These are phyloP conservation scores for Gorgonomyces haynaldii DNA, from an alignment of 192 early-diverging fungal species.

Conservation along the genomic window DNA sequence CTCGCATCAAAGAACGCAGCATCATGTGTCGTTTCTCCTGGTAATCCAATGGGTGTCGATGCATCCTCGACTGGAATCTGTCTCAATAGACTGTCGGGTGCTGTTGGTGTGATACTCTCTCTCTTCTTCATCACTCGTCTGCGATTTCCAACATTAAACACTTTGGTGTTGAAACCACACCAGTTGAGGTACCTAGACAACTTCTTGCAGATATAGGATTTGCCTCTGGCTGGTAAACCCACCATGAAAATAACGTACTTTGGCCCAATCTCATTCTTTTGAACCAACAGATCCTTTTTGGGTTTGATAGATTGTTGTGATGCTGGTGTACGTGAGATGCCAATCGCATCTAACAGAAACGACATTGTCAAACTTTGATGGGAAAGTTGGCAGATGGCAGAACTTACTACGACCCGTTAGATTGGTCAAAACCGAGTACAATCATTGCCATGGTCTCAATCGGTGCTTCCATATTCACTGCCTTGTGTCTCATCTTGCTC, in stretches of 20 bases:
- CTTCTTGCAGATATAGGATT: slow-evolving; percentile 87
- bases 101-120: background rate
- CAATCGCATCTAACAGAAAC: too few relatives aligned
- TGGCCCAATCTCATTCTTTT: slow-evolving; percentile 66
- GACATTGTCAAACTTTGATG: too few relatives aligned
- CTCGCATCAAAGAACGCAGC: slow-evolving; percentile 88
- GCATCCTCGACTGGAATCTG: slow-evolving; percentile 4
- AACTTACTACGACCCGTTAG: too few relatives aligned
- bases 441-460: too few relatives aligned
- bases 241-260: slow-evolving; percentile 94
- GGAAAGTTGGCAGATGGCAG: too few relatives aligned
- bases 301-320: background rate
- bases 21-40: slow-evolving; percentile 61
- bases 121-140: slow-evolving; percentile 42
- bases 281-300: slow-evolving; percentile 22
- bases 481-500: too few relatives aligned
- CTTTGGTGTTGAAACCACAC: slow-evolving; percentile 40
- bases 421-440: too few relatives aligned
- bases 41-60: slow-evolving; percentile 17
- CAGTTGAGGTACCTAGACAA: slow-evolving; percentile 59
- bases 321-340: too few relatives aligned
- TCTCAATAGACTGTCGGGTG: too few relatives aligned
- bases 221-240: slow-evolving; percentile 90
- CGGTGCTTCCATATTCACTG: too few relatives aligned
- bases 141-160: slow-evolving; percentile 95